phyloP scores from a whole-genome alignment of 2,329 filamentous ascomycete species.

The Epichloe hybrida region DNA sequence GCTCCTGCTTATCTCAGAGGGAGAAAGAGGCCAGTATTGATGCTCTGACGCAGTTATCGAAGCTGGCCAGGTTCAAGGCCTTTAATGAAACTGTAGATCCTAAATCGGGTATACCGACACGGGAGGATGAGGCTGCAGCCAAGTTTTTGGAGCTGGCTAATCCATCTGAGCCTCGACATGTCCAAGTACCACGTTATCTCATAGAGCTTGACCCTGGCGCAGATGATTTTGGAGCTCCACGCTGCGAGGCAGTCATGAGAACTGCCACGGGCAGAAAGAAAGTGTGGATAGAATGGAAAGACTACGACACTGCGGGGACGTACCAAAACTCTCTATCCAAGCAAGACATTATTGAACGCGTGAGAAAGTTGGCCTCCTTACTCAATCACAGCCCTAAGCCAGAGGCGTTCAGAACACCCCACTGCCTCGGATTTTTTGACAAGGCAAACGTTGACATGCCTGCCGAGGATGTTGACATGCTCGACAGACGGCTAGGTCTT shows the following conservation, averaged over 20 bases:
- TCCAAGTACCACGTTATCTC: constrained; percentile 22
- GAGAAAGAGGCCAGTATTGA: constrained; percentile 26
- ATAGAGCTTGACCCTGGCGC: constrained; percentile 19
- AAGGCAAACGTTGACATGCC: constrained; percentile 22
- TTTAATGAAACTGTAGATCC: constrained; percentile 34
- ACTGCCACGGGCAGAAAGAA: constrained; percentile 21
- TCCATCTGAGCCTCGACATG: constrained; percentile 17
- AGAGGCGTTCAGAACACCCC: constrained; percentile 34
- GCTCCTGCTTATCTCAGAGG: constrained; percentile 18
- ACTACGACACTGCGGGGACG: constrained; percentile 26
- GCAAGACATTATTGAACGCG: constrained; percentile 28
- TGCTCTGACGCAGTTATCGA: constrained; percentile 26
- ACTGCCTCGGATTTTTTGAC: constrained; percentile 38
- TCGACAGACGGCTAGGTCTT: constrained; percentile 34
- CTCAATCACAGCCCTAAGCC: constrained; percentile 34
- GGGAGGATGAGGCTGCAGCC: constrained; percentile 23
- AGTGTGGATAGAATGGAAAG: constrained; percentile 39
- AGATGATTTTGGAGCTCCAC: constrained; percentile 20
- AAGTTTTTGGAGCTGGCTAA: constrained; percentile 26
- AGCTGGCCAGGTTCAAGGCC: constrained; percentile 36
- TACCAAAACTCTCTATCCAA: constrained; percentile 25
- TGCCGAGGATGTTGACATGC: constrained; percentile 26
- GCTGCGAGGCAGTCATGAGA: constrained; percentile 27
- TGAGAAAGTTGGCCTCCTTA: constrained; percentile 33
- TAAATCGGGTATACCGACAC: constrained; percentile 14